Evolutionary conservation across 768 basidiomycete species (phyloP), one percentile per base, ranked within the genome.

Genomic region (Phylloporus rhodoxanthus): DNA sequence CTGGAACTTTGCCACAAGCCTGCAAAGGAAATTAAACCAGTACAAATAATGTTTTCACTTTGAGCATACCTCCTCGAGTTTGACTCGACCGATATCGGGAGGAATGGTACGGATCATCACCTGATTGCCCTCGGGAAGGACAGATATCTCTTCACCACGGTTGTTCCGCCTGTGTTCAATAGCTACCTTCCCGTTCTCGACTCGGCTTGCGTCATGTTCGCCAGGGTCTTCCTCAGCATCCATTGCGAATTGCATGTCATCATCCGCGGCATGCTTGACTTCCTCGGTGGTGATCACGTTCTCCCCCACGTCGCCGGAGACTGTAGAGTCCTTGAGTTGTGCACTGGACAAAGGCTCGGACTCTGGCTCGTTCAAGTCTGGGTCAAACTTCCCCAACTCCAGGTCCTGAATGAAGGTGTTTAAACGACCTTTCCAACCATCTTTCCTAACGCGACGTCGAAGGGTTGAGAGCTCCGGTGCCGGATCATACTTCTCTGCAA

Each of bases 81-180:
- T 92, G 43, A 86, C 71, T 29, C 93, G 83, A 26, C 89, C 88
- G 59, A 93, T 92, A 56, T 92, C 89, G 21, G 93, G 92, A 41
- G 92, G 92, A 55, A 96, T 92, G 15, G 91, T 93, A 51, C 92
- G 83, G 62, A 96, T 93, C 81, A 94, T 92, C 48, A 96, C 84
- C 62, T 96, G 87, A 58, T 89, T 90, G 20, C 87, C 89, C 59
- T 91, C 88, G 14, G 86, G 80, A 36, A 75, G 70, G 20, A 79
- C 83, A 48, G 81, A 79, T 50, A 79, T 67, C 62, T 92, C 90
- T 62, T 91, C 84, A 7, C 80, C 84, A 38, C 82, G 79, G 57
- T 76, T 81, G 50, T 58, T 67, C 40, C 75, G 76, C 57, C 66
- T 79, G 56, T 70, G 72, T 47, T 78, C 77, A 48, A 57, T 58